Evolutionary conservation across 2,329 filamentous ascomycete species (phyloP), one percentile per base, ranked within the genome.

Genomic region (Hyphodiscus sp.): DNA sequence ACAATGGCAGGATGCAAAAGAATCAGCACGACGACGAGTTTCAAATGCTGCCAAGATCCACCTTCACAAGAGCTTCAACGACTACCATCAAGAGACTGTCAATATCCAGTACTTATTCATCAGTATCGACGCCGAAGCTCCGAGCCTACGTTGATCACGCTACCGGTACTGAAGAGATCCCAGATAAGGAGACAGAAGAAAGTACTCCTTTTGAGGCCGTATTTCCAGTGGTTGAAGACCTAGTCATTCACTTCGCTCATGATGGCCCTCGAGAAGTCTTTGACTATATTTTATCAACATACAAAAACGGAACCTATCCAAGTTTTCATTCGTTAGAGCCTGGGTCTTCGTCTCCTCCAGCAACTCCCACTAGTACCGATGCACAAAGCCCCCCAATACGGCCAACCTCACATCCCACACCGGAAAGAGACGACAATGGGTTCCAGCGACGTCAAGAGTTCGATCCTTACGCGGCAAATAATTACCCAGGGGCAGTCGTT

Each of bases 191-290:
- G 29, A 9, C 41, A 9, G 50, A 55, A 8, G n/a, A 53, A 19
- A 29, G 18, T 20, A 9, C 38, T 26, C 42, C 50, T n/a, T 66
- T 58, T 42, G 50, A 73, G 33, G 70, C 76, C 1, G 71, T 81
- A 0, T 69, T 85, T 20, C 74, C 77, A 0, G 67, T 81, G 43
- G 61, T 71, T 0, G 82, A 85, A 61, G 78, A 85, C 56, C 63
- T 83, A 1, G 72, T 83, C 2, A 70, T 86, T 20, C 71, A 79
- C 45, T 74, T 85, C 52, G 76, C 73, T 15, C 71, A 74, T 9
- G 73, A 74, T 1, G 65, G 67, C 1, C 63, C 65, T 0, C 72
- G 79, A 54, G 55, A 65, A 1, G 62, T 76, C 0, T 65, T 83
- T 1, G 73, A 76, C 20, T 70, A 70, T 1, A 71, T 77, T 16